Evolutionary conservation across 1,284 basidiomycete species (phyloP), one percentile per base, ranked within the genome.

Genomic region (Marasmius fiardii): DNA sequence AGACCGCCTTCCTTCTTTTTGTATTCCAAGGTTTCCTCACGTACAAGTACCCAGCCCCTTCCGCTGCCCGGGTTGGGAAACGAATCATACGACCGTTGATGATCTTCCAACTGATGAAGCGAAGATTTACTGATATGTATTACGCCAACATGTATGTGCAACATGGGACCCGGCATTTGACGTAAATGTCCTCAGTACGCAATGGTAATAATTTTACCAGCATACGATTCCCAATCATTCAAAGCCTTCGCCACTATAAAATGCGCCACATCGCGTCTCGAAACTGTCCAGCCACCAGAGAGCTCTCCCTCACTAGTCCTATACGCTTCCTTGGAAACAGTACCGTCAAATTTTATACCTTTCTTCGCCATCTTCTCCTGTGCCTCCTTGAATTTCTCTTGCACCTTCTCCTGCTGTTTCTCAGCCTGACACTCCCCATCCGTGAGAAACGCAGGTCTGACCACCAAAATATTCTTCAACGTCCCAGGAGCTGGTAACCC

Each of bases 181-280:
- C n/a, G n/a, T n/a, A n/a, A n/a, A n/a, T n/a, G n/a, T n/a, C n/a
- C 35, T 63, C 43, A 78, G 54, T 77, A 73, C 6, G 67, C 74
- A 28, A 83, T 66, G 52, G 61, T 71, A 7, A 79, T 66, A 18
- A 65, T 63, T 65, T 80, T 82, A 16, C 78, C 77, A 58, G 73
- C 68, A 71, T 74, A 85, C 49, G 79, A 67, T 8, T 73, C 64
- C 85, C 85, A 88, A 14, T 76, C 63, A 51, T 68, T 67, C 18
- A 80, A 34, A 16, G 77, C 67, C 1, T 70, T 72, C 56, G 85
- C 77, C 1, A 74, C 78, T n/a, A 88, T 63, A 63, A 87, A 88
- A 68, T 88, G 83, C 2, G 78, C 83, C 0, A 83, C 78, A 64
- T 89, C 87, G 62, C 72, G 73, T 62, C 86, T 72, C 39, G 84